These are phyloP conservation scores for Tephrocybe sp. DNA, from an alignment of 768 basidiomycete genomes.

Conservation along the genomic window DNA sequence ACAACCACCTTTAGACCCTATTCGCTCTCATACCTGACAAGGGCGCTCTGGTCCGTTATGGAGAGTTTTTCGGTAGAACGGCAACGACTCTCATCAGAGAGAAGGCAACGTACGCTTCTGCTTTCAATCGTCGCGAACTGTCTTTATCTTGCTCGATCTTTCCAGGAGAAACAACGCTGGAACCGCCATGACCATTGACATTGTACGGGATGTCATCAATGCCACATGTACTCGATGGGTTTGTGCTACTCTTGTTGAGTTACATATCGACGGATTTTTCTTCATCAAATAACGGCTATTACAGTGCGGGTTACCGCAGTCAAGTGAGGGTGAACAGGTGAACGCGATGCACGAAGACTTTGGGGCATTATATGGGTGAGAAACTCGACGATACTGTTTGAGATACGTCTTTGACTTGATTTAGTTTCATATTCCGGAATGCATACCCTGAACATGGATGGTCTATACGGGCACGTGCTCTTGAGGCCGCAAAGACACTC, in stretches of 20 bases:
- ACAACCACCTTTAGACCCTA: conserved; percentile 11
- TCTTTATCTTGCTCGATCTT: background rate
- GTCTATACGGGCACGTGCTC: conserved; percentile 14
- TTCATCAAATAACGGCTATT: background rate
- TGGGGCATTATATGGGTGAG: conserved; percentile 18
- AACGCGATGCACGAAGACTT: conserved; percentile 12
- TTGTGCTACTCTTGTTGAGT: conserved; percentile 22
- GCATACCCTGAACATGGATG: conserved; percentile 21
- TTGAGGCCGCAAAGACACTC: conserved; percentile 11
- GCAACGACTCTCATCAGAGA: conserved; percentile 13
- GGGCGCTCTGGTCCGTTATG: conserved; percentile 14
- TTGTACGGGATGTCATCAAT: conserved; percentile 24
- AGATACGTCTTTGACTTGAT: background rate
- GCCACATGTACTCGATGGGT: conserved; percentile 25
- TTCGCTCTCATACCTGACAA: conserved; percentile 19
- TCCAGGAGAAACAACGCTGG: conserved; percentile 6
- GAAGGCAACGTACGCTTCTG: conserved; percentile 3
- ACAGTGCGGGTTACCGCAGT: conserved; percentile 10
- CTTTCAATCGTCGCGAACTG: background rate
- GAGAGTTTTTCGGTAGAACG: conserved; percentile 14
- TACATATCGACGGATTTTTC: background rate
- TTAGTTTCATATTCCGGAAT: conserved; percentile 22
- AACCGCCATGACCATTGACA: conserved; percentile 15
- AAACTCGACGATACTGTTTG: background rate
- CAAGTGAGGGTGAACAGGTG: background rate